Evolutionary conservation across 2,329 filamentous ascomycete genomes (phyloP).

Genomic region (Balansia obtecta): DNA sequence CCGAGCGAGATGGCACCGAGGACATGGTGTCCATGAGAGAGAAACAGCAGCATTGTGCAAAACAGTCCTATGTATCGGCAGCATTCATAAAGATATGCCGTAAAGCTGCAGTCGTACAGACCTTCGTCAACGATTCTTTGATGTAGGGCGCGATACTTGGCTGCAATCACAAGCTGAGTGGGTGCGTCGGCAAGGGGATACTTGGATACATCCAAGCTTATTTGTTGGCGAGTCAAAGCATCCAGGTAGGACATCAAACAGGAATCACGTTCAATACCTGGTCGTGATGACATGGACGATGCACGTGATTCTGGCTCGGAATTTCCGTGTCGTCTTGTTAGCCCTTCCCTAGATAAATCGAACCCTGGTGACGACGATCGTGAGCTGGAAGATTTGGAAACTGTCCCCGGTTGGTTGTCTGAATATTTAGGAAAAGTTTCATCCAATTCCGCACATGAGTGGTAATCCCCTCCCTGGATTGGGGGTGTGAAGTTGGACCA

Average conservation of each 20-base stretch:
- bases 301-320: background rate
- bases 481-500: conserved; percentile 88
- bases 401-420: conserved; percentile 11
- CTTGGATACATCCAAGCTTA: conserved; percentile 61
- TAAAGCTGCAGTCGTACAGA: conserved; percentile 76
- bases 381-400: conserved; percentile 39
- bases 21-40: conserved; percentile 53
- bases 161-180: conserved; percentile 64
- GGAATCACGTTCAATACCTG: conserved; percentile 45
- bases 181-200: conserved; percentile 66
- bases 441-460: conserved; percentile 28
- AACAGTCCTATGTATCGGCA: conserved; percentile 58
- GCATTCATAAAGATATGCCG: conserved; percentile 63
- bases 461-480: conserved; percentile 78
- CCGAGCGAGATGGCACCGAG: conserved; percentile 66
- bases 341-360: conserved; percentile 22
- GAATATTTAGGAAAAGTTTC: conserved; percentile 11
- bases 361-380: conserved; percentile 37
- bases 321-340: conserved; percentile 17
- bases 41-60: conserved; percentile 44
- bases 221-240: conserved; percentile 56
- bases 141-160: conserved; percentile 71
- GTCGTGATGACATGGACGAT: conserved; percentile 13
- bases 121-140: conserved; percentile 59
- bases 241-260: conserved; percentile 52